Evolutionary conservation across 208 protist genomes (phyloP).

Genomic region (Leishmania martiniquensis): DNA sequence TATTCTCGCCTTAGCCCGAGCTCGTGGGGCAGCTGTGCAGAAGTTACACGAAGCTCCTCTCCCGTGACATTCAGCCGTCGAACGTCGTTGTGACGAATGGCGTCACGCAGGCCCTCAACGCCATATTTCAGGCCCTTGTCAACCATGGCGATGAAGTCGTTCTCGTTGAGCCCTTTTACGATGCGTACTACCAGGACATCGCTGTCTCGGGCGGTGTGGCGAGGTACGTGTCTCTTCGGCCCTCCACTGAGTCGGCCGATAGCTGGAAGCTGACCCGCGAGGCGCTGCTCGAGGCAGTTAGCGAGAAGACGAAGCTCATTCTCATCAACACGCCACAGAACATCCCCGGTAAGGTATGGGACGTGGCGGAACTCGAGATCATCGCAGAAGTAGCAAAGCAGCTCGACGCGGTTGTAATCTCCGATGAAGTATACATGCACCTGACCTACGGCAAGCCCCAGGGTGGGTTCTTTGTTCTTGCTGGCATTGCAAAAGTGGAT

Average conservation of each 20-base stretch:
- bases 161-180: slow-evolving; percentile 94
- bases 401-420: slow-evolving; percentile 66
- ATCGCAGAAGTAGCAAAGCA: slow-evolving; percentile 76
- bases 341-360: slow-evolving; percentile 81
- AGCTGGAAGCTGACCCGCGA: slow-evolving; percentile 60
- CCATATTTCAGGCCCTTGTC: slow-evolving; percentile 75
- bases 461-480: slow-evolving; percentile 91
- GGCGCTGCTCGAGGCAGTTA: slow-evolving; percentile 67
- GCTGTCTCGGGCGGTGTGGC: slow-evolving; percentile 69
- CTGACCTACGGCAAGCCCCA: slow-evolving; percentile 73
- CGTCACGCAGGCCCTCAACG: slow-evolving; percentile 85
- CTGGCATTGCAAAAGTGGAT: slow-evolving; percentile 76
- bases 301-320: slow-evolving; percentile 79
- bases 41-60: slow-evolving; percentile 66
- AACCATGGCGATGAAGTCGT: slow-evolving; percentile 93
- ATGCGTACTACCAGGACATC: slow-evolving; percentile 81
- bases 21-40: slow-evolving; percentile 69
- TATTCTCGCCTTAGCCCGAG: slow-evolving; percentile 1
- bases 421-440: slow-evolving; percentile 93
- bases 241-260: slow-evolving; percentile 38
- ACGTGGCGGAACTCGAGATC: slow-evolving; percentile 58
- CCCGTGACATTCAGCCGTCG: slow-evolving; percentile 44
- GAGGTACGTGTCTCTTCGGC: slow-evolving; percentile 76
- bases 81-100: slow-evolving; percentile 86
- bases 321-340: slow-evolving; percentile 96